Conservation (phyloP, 192 early-diverging fungal genomes). For the Podila epigama region DNA sequence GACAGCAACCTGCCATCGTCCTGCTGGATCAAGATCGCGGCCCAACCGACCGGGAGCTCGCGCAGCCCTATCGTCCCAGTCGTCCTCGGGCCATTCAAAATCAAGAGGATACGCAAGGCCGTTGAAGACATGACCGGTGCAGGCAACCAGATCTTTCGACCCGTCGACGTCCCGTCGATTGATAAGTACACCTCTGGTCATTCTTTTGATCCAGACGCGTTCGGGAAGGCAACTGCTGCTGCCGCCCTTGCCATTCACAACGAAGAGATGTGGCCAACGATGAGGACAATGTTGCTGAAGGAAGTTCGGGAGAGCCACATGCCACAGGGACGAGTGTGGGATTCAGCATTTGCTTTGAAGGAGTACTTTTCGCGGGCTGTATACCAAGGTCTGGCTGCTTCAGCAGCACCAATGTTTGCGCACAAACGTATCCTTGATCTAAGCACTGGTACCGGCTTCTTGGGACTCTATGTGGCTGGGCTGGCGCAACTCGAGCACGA, state of each 20-base stretch:
- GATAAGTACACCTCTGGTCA: background rate
- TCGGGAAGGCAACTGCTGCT: background rate
- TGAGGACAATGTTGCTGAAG: slow-evolving; percentile 18
- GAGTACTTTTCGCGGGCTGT: slow-evolving; percentile 38
- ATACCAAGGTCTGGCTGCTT: background rate
- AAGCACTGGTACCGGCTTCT: slow-evolving; percentile 58
- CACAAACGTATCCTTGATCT: slow-evolving; percentile 53
- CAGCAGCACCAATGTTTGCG: slow-evolving; percentile 26
- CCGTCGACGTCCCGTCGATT: slow-evolving; percentile 8
- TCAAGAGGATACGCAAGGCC: background rate
- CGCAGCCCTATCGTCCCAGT: background rate
- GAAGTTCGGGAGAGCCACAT: slow-evolving; percentile 53
- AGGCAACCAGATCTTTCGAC: slow-evolving; percentile 5
- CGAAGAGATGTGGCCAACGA: background rate
- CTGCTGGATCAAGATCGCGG: background rate
- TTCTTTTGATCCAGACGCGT: background rate
- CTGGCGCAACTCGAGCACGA: slow-evolving; percentile 30
- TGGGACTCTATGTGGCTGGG: slow-evolving; percentile 50
- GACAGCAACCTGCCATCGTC: background rate
- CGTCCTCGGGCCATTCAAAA: slow-evolving; percentile 12
- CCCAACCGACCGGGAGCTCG: background rate
- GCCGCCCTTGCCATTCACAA: background rate
- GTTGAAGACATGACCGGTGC: background rate
- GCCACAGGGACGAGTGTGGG: slow-evolving; percentile 60
- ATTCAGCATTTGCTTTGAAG: slow-evolving; percentile 54